These are phyloP conservation scores for Arthrinium phaeospermum DNA, from an alignment of 2,329 filamentous ascomycete species.

Conservation along the genomic window DNA sequence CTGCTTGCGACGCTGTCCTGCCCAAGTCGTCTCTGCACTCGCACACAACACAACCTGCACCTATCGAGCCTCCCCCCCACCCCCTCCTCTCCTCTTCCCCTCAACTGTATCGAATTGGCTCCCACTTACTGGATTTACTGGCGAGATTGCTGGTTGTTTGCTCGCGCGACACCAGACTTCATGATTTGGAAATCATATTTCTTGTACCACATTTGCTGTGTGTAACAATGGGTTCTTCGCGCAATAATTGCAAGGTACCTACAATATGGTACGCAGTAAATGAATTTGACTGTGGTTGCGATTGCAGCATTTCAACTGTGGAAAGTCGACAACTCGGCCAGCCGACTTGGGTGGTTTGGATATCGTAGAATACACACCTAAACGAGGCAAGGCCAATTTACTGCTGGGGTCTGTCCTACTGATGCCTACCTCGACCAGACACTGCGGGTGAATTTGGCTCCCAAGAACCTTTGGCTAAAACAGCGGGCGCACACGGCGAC, in stretches of 20 bases:
- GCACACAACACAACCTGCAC: not conserved
- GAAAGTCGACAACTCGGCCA: not conserved
- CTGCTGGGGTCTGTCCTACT: slow-evolving; percentile 1
- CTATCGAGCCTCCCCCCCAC: not conserved
- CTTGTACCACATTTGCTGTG: not conserved
- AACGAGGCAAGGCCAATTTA: not conserved
- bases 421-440: not conserved
- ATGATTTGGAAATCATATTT: not conserved
- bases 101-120: not conserved
- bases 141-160: not conserved
- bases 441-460: slow-evolving; percentile 16
- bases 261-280: not conserved
- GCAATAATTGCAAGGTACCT: not conserved
- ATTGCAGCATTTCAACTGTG: not conserved
- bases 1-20: slow-evolving; percentile 10
- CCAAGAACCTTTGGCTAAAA: slow-evolving; percentile 22
- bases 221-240: not conserved
- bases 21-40: not conserved
- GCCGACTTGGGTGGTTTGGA: not conserved
- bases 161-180: not conserved
- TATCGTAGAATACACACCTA: slow-evolving; percentile 2
- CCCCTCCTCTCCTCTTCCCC: not conserved
- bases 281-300: not conserved
- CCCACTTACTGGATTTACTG: not conserved
- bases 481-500: slow-evolving; percentile 24